phyloP scores from a whole-genome alignment of 306 rosid genomes.

The Fragaria nilgerrensis region DNA sequence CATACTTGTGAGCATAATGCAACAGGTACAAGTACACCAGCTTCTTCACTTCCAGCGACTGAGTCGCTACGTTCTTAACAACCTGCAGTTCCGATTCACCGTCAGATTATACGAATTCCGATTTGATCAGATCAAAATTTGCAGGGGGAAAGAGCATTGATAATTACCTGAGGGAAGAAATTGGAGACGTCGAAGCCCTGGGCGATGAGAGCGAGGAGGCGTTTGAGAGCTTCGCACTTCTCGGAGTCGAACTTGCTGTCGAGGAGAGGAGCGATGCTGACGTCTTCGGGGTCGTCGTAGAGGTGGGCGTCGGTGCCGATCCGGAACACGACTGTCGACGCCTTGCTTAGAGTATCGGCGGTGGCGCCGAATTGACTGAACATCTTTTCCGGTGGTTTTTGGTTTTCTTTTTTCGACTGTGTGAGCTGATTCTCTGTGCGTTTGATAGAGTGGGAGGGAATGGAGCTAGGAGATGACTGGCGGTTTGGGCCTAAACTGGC shows the following conservation, averaged over 20 bases:
- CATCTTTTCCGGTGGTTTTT: conserved; percentile 34
- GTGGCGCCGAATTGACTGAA: conserved; percentile 89
- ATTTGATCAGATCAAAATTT: neutral
- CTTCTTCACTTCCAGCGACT: conserved; percentile 90
- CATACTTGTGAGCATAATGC: conserved; percentile 98
- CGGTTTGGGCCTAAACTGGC: neutral
- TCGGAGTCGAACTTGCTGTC: conserved; percentile 96
- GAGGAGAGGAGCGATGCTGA: conserved; percentile 71
- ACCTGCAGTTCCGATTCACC: conserved; percentile 53
- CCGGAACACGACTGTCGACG: conserved; percentile 88
- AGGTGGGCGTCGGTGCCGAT: conserved; percentile 99
- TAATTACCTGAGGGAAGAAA: conserved; percentile 77
- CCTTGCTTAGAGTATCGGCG: conserved; percentile 88
- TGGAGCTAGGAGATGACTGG: neutral
- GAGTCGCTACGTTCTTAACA: conserved; percentile 93
- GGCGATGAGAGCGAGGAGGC: conserved; percentile 92
- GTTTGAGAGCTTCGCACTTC: conserved; percentile 95
- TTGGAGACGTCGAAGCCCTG: conserved; percentile 95
- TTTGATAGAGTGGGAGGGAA: neutral
- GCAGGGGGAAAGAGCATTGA: too few species aligned
- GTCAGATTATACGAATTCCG: neutral
- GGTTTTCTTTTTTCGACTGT: neutral
- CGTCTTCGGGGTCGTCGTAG: conserved; percentile 97
- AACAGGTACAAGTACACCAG: conserved; percentile 87
- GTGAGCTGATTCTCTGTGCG: neutral